Conservation (phyloP, 352 stramenopile species). For the Phytophthora constricta region DNA sequence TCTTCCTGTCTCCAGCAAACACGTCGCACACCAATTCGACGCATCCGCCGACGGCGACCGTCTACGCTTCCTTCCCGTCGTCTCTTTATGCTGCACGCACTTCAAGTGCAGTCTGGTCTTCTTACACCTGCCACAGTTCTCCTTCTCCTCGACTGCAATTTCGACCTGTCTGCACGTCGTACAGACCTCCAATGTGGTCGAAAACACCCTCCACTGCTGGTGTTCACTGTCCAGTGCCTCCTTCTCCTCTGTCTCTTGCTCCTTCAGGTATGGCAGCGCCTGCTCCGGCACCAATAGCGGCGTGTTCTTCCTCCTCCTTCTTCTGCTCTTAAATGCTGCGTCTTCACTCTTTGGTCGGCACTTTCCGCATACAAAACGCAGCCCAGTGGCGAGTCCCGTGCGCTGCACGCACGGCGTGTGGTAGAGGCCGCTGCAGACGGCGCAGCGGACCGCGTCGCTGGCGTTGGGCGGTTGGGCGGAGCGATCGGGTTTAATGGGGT, state of each 20-base stretch:
- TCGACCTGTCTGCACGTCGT: constrained; percentile 62
- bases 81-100: constrained; percentile 36
- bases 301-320: too few species aligned
- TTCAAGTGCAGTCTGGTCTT: constrained; percentile 32
- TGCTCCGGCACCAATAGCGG: constrained; percentile 47
- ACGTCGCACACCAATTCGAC: constrained; percentile 31
- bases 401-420: constrained; percentile 42
- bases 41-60: constrained; percentile 14
- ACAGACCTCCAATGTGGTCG: constrained; percentile 57
- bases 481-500: neutral
- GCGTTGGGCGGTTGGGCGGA: neutral
- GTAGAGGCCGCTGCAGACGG: constrained; percentile 50
- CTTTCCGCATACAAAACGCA: constrained; percentile 31
- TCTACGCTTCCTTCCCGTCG: constrained; percentile 33
- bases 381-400: neutral
- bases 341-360: constrained; percentile 16
- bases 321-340: neutral
- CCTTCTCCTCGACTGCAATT: constrained; percentile 40
- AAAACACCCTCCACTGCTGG: constrained; percentile 43
- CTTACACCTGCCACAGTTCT: constrained; percentile 43
- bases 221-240: constrained; percentile 15
- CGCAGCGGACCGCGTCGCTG: constrained; percentile 24
- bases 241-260: constrained; percentile 2
- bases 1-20: constrained; percentile 16
- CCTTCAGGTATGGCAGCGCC: constrained; percentile 31